Conservation (phyloP, 116 monocot species). For the Dioscorea cayenensis region DNA sequence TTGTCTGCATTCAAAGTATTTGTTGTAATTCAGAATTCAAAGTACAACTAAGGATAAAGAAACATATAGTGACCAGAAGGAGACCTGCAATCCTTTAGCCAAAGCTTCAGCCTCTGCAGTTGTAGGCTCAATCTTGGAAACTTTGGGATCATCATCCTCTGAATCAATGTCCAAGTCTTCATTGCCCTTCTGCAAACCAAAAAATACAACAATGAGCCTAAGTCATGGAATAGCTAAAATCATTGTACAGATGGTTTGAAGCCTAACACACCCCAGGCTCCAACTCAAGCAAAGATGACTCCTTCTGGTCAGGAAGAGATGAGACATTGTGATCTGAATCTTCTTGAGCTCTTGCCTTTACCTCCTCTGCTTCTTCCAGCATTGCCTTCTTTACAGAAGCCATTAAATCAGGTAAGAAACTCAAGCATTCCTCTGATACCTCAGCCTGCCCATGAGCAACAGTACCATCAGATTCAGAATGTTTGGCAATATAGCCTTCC, state of each 20-base stretch:
- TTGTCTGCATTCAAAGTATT: constrained; percentile 43
- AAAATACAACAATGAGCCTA: neutral
- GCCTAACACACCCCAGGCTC: constrained; percentile 23
- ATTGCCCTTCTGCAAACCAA: constrained; percentile 39
- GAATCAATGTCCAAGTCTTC: constrained; percentile 35
- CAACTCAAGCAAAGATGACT: constrained; percentile 14
- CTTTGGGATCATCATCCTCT: constrained; percentile 33
- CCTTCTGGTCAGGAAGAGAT: constrained; percentile 15
- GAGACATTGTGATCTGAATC: constrained; percentile 10
- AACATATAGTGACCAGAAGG: constrained; percentile 2
- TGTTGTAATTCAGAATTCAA: neutral
- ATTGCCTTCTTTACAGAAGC: constrained; percentile 44
- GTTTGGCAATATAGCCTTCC: neutral
- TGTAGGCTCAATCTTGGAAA: constrained; percentile 72
- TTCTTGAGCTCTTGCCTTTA: constrained; percentile 17
- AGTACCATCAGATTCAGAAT: constrained; percentile 9
- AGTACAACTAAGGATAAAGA: neutral
- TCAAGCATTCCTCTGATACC: constrained; percentile 19
- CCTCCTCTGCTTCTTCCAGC: constrained; percentile 39
- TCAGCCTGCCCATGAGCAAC: constrained; percentile 8
- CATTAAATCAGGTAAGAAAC: constrained; percentile 37
- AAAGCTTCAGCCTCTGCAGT: constrained; percentile 78
- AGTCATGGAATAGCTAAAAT: neutral
- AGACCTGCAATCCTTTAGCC: constrained; percentile 84
- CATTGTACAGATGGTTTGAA: neutral